Evolutionary conservation across 139 green algal species (phyloP), one percentile per base, ranked within the genome.

Genomic region (Zygnema cylindricum): DNA sequence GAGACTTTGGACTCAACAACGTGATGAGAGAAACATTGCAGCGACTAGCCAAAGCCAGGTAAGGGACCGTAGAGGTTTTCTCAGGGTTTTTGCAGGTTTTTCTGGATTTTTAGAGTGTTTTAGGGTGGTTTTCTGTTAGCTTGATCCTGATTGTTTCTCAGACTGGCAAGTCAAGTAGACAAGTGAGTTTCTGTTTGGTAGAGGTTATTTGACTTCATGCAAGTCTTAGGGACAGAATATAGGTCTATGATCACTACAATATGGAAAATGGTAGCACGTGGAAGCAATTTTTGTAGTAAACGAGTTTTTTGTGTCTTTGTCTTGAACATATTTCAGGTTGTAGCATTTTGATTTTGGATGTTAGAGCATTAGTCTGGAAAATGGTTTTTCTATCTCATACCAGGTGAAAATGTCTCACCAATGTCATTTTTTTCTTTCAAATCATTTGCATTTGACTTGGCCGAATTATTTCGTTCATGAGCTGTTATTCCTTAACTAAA

Each of bases 1-100:
- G 30, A 2, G 76, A 84, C 2, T 30, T 11, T 55, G 76, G 76
- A 40, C 16, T 79, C 71, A 79, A 79, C 21, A 3, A 7, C 21
- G 16, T 79, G 7, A 79, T 79, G 71, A 3, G 36, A 54, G 71
- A 79, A 79, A 43, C 71, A 40, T 16, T 79, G 16, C 71, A 79
- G 36, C 71, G 71, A 41, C 36, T 79, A 79, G 71, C 71, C 11
- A 41, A 43, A 79, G 71, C 71, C 7, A 79, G 71, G 71, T 79
- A 16, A 16, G 71, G 16, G 11, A 54, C 71, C n/a, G n/a, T n/a
- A n/a, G n/a, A n/a, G n/a, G n/a, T n/a, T n/a, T n/a, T n/a, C n/a
- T n/a, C n/a, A n/a, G n/a, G n/a, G n/a, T n/a, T n/a, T n/a, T n/a
- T n/a, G n/a, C n/a, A n/a, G n/a, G n/a, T n/a, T n/a, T n/a, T n/a